A percentile compares a stretch with the other conserved stretches of the same genome.
phyloP scores from a whole-genome alignment of 495 filamentous ascomycete genomes.

The Neurospora sp. region DNA sequence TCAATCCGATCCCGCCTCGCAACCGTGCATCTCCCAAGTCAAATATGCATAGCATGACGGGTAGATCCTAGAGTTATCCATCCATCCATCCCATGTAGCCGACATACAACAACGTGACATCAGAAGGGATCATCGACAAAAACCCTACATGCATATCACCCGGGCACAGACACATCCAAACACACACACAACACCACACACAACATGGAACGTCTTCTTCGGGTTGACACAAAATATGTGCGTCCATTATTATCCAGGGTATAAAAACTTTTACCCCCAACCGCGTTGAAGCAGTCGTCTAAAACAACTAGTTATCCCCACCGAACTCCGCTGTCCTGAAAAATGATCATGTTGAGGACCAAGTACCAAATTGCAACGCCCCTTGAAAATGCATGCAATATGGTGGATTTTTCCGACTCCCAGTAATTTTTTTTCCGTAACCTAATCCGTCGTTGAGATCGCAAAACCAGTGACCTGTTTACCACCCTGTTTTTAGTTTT shows the following conservation, averaged over 20 bases:
- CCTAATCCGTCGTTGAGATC: constrained; percentile 19
- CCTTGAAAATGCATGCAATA: constrained; percentile 26
- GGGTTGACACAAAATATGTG: neutral
- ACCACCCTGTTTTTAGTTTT: constrained; percentile 5
- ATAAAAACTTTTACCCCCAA: neutral
- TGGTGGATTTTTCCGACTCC: constrained; percentile 22
- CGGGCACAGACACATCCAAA: neutral
- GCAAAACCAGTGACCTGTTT: neutral
- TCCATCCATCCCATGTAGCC: neutral
- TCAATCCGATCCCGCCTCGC: neutral
- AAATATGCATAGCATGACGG: neutral
- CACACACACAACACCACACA: neutral
- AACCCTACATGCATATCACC: neutral
- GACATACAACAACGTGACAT: neutral
- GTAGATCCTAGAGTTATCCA: neutral
- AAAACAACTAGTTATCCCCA: constrained; percentile 8
- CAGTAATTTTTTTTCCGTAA: constrained; percentile 10
- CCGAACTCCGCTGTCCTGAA: constrained; percentile 19
- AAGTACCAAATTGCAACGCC: constrained; percentile 25
- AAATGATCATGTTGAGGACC: constrained; percentile 25
- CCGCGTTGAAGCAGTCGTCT: constrained; percentile 27
- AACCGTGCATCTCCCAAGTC: neutral
- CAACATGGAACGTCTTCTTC: neutral
- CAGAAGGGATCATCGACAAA: neutral
- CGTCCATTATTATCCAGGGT: neutral